Percentiles rank a stretch among this genome's conserved stretches.
Conservation (phyloP, 2,329 filamentous ascomycete genomes). For the Fusarium sp. region DNA sequence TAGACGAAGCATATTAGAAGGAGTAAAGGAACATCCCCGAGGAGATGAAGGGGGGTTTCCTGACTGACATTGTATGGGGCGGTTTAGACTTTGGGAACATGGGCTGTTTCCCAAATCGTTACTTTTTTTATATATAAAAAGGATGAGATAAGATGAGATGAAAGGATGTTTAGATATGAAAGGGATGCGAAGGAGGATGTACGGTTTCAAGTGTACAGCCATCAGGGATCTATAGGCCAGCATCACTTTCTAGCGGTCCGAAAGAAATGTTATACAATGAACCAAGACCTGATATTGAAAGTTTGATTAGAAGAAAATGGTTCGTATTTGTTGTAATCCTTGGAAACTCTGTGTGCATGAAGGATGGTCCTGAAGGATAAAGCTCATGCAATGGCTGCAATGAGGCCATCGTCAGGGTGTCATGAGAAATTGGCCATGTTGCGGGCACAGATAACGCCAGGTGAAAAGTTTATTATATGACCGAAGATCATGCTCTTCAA, state of each 20-base stretch:
- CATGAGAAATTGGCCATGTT: neutral
- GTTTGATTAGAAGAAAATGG: conserved; percentile 7
- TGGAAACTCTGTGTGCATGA: neutral
- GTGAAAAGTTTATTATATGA: conserved; percentile 13
- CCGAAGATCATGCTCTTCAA: neutral
- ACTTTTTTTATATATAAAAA: neutral
- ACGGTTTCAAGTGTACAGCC: conserved; percentile 30
- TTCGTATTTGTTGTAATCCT: conserved; percentile 4
- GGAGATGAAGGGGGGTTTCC: neutral
- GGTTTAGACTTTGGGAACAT: conserved; percentile 11
- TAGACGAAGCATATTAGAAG: conserved; percentile 41
- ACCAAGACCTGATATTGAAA: neutral
- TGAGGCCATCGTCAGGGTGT: neutral
- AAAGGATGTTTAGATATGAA: conserved; percentile 26
- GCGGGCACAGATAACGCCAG: conserved; percentile 1
- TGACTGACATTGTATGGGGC: neutral
- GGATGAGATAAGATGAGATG: conserved; percentile 14
- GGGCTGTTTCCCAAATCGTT: neutral
- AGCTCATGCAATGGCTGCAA: conserved; percentile 25
- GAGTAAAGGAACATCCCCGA: conserved; percentile 9
- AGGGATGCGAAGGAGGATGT: conserved; percentile 12
- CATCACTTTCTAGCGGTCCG: conserved; percentile 1
- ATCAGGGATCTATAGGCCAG: conserved; percentile 3
- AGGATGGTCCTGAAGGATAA: conserved; percentile 6
- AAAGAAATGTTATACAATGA: conserved; percentile 12